These are phyloP conservation scores for Acanthamoeba culbertsoni DNA, from an alignment of 208 protist species.

Conservation along the genomic window DNA sequence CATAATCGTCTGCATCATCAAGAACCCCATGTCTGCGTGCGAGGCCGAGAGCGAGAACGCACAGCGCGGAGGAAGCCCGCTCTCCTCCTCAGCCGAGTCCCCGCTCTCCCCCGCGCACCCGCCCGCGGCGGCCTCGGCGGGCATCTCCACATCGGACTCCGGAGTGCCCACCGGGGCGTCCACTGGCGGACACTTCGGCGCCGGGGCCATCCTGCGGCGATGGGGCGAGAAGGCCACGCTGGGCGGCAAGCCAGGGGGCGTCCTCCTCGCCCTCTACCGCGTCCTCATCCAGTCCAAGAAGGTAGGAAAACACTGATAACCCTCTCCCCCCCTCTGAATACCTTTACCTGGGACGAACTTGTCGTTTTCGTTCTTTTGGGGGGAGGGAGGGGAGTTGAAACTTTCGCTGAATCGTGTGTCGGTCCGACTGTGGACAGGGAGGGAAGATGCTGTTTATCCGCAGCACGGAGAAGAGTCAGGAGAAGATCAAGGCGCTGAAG, in stretches of 20 bases:
- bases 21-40: not conserved
- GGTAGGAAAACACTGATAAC: not conserved
- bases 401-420: too few species aligned
- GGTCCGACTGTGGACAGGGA: not conserved
- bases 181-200: not conserved
- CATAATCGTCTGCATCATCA: not conserved
- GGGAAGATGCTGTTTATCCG: slow-evolving; percentile 48
- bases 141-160: not conserved
- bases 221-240: not conserved
- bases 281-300: slow-evolving; percentile 57
- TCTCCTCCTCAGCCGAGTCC: not conserved
- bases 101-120: not conserved
- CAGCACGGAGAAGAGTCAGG: not conserved
- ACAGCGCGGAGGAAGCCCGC: not conserved
- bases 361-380: too few species aligned
- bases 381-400: too few species aligned
- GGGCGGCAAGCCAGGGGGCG: not conserved
- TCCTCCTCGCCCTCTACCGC: not conserved
- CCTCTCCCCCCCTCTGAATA: not conserved
- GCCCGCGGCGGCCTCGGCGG: too few species aligned
- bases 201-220: not conserved
- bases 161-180: not conserved
- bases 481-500: slow-evolving; percentile 59
- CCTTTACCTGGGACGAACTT: too few species aligned
- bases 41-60: not conserved